Base-by-base conservation (phyloP, 1,284 basidiomycete species). In the Sanghuangporus sanghuang region DNA sequence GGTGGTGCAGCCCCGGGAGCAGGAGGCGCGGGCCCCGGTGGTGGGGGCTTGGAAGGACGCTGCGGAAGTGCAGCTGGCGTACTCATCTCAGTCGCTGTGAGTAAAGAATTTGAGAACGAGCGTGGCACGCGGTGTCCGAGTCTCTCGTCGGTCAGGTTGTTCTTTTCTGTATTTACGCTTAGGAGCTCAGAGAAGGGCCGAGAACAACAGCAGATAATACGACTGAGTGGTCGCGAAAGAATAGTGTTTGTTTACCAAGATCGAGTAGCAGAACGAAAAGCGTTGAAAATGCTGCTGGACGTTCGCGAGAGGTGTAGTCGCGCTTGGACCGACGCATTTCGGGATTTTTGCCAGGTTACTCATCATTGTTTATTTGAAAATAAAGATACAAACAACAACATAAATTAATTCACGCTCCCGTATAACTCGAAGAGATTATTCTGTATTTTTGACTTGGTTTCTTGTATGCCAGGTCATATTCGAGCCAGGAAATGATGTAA, bases 31-130 rank as follows among this genome's bases (percentile, higher is more conserved):
- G 63, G 63, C 32, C 58, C 63, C 36, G 46, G 44, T 21, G 63
- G 58, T 7, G 63, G 63, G 3, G 63, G 63, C 40, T 64, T 64
- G 4, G 58, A 61, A 35, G 63, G 53, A 35, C 63, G 63, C 56
- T 61, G 59, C 16, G 59, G 44, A 14, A 50, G 32, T 42, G 50
- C n/a, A 40, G 49, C 39, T n/a, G 23, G 14, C 39, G 49, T 61
- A 54, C 59, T 61, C 59, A 61, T 61, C 12, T 54, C 53, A 36
- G 53, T 36, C 18, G 14, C 32, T 16, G 16, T 18, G 16, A n/a
- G 7, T 23, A 14, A n/a, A 32, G 53, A 36, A 38, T 54, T n/a
- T 7, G 32, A 18, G 46, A 32, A 46, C 2, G 40, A 54, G 53
- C 27, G 53, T 54, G 53, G 53, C 53, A 54, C 38, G 40, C 39